Base-by-base conservation (phyloP, 2,329 filamentous ascomycete genomes). In the Didymella sp. region DNA sequence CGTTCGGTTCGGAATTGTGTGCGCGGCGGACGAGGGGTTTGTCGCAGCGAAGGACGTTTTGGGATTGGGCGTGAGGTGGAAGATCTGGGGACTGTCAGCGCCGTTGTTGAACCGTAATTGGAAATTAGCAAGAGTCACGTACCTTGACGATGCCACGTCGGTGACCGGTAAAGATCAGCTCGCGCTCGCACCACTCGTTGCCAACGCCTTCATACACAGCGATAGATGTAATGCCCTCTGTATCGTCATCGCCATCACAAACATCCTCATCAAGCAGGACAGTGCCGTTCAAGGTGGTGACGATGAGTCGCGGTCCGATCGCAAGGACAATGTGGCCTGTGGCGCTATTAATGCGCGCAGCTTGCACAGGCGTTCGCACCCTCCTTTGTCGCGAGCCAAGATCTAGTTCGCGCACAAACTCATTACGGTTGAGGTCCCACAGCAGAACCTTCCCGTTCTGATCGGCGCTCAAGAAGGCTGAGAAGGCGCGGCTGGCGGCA, bases 381-480 rank as follows among this genome's bases (percentile, higher is more conserved):
- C 65, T 60, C 43, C 56, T 67, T 7, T 74, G 69, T 12, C 58
- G 33, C 1, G 63, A 28, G 0, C 72, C 73, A 0, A 75, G 64
- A 50, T 87, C 87, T 21, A 94, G 80, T 74, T 87, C 89, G 41
- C 92, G 86, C 6, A 98, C 88, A 69, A 96, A 96, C 49, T 92
- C 90, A 12, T 92, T 85, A 15, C 91, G 87, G 74, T 98, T 99
- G 4, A 99, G 82, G 73, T 98, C 95, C 95, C 95, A 99, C 3
- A 98, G 81, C 69, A 96, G 87, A 11, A 93, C 87, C 35, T 91
- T 87, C 0, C 93, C 93, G 69, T 96, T 91, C 0, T 84, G 84
- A 0, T 90, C 93, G 1, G 90, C 89, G 1, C 92, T 96, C 3
- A 98, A 82, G 49, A 99, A 86, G 0, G 92, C 90, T 70, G 91